A percentile compares a stretch with the other conserved stretches of the same genome.
phyloP scores from a whole-genome alignment of 495 filamentous ascomycete species.

The Astrocystis sublimbata region DNA sequence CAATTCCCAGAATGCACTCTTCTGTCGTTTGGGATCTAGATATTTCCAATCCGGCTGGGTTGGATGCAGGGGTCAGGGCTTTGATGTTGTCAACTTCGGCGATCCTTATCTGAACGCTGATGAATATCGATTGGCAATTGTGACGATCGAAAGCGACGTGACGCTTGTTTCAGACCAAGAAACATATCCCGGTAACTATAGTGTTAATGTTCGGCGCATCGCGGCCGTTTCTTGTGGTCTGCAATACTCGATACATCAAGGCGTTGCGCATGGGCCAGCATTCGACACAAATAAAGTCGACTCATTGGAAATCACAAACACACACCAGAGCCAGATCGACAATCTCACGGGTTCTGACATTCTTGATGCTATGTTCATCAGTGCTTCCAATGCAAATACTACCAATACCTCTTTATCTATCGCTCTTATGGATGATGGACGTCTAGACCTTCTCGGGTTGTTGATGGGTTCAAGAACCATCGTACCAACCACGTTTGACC shows the following conservation, averaged over 20 bases:
- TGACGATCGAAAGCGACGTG: neutral
- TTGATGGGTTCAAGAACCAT: neutral
- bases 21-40: neutral
- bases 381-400: neutral
- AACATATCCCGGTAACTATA: neutral
- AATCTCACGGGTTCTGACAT: neutral
- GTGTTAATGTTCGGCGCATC: neutral
- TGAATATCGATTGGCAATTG: neutral
- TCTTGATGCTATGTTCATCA: neutral
- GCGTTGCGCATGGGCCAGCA: neutral
- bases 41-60: neutral
- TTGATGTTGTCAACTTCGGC: neutral
- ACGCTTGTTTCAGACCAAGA: neutral
- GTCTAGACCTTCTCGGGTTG: neutral
- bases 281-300: neutral
- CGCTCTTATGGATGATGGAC: neutral
- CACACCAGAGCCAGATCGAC: neutral
- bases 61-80: neutral
- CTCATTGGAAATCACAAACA: neutral
- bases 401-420: neutral
- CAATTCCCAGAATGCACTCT: neutral
- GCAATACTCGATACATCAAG: slow-evolving; percentile 2
- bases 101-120: neutral
- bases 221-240: neutral
- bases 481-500: neutral